Evolutionary conservation across 192 early-diverging fungal genomes (phyloP), one percentile per base, ranked within the genome.

Genomic region (Funneliformis geosporum): DNA sequence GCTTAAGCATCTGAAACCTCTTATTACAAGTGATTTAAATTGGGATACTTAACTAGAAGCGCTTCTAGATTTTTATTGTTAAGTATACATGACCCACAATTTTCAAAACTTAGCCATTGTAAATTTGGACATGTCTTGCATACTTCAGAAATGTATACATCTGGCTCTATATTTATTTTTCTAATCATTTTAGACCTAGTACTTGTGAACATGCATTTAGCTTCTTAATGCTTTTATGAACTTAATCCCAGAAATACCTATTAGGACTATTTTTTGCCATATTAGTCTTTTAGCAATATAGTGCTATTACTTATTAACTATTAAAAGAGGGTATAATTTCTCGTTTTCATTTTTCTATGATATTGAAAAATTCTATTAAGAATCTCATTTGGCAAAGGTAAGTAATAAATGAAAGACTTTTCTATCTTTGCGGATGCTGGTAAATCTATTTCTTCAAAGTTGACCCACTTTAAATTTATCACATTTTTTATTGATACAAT

Each of bases 21-120:
- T 68, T 68, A 68, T 68, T 28, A n/a, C n/a, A n/a, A n/a, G 66
- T 28, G 27, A 68, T 68, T 68, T 68, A 68, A 68, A 68, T 68
- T 68, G 0, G 66, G 16, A 4, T 25, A 38, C 28, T 68, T 4
- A 28, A 4, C n/a, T 25, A 68, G 27, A 68, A 68, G 4, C 6
- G 27, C 66, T 68, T 68, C 66, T 68, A 68, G 27, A 68, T 68
- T 68, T 68, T 68, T 68, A 68, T 68, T 28, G 66, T 68, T 68
- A 68, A 68, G 23, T 68, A 68, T 21, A 68, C 33, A 4, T 16
- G 16, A 68, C 18, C 27, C 18, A 68, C 28, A 28, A 68, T 38
- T 68, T 68, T 68, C 27, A 25, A 68, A 68, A 25, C 66, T 68
- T 68, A 68, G 18, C 66, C 27, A 27, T 68, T 68, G 66, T 25